Percentiles rank a stretch among this genome's conserved stretches.
These are phyloP conservation scores for Zoysia matrella DNA, from an alignment of 202 grass and related monocot species.

Conservation along the genomic window DNA sequence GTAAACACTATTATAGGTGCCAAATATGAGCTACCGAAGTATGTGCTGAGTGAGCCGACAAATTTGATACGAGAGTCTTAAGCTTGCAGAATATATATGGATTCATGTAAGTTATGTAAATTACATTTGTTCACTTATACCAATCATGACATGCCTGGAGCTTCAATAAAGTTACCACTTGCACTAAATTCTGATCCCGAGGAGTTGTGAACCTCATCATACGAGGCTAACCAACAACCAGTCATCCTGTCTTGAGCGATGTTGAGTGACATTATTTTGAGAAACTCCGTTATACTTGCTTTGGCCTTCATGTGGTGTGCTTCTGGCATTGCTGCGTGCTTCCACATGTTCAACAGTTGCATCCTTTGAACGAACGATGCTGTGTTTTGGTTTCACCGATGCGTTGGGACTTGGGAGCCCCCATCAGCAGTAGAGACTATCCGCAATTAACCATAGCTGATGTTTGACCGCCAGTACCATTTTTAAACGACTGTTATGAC, in stretches of 20 bases:
- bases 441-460: conserved; percentile 20
- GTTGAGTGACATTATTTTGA: neutral
- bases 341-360: neutral
- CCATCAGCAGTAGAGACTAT: conserved; percentile 5
- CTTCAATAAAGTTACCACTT: conserved; percentile 38
- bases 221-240: neutral
- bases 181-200: conserved; percentile 14
- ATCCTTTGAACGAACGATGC: neutral
- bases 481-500: conserved; percentile 1
- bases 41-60: conserved; percentile 83
- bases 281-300: neutral
- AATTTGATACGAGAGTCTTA: conserved; percentile 66
- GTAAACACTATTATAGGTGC: conserved; percentile 61
- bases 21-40: conserved; percentile 93
- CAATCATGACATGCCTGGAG: conserved; percentile 19
- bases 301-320: neutral
- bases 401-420: neutral
- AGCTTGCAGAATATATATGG: conserved; percentile 31
- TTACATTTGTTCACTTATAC: conserved; percentile 47
- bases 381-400: neutral
- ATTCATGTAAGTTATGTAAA: conserved; percentile 63
- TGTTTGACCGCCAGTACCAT: conserved; percentile 4
- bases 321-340: neutral
- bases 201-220: neutral
- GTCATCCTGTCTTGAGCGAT: neutral